Evolutionary conservation across 2,329 filamentous ascomycete species (phyloP).

Genomic region (Fusarium torulosum): DNA sequence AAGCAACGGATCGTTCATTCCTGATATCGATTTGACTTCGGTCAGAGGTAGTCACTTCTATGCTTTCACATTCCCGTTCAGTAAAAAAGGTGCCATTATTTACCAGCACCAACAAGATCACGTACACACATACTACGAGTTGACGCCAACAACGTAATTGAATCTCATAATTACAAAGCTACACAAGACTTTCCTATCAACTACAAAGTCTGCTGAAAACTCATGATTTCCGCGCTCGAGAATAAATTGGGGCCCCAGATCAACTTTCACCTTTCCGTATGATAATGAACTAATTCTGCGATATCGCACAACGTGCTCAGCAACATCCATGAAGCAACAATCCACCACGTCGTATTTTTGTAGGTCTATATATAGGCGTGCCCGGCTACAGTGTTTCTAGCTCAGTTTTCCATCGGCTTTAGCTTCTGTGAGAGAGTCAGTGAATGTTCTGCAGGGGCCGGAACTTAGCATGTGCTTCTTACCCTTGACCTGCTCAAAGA

Average conservation of each 20-base stretch:
- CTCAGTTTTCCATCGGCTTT: conserved; percentile 78
- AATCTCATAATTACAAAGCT: conserved; percentile 4
- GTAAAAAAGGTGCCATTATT: neutral
- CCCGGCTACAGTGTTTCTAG: conserved; percentile 49
- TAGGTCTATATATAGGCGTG: conserved; percentile 25
- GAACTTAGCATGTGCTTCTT: conserved; percentile 42
- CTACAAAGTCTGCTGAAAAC: conserved; percentile 27
- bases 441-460: neutral
- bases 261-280: conserved; percentile 1
- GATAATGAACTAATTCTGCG: conserved; percentile 10
- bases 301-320: conserved; percentile 18
- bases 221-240: conserved; percentile 19
- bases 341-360: conserved; percentile 11
- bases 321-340: conserved; percentile 14
- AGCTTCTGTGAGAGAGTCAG: conserved; percentile 66
- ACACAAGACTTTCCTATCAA: conserved; percentile 34
- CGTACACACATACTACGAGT: neutral
- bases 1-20: too few species aligned
- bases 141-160: neutral
- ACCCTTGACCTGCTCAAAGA: conserved; percentile 96
- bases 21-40: too few species aligned
- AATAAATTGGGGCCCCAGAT: conserved; percentile 31
- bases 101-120: too few species aligned
- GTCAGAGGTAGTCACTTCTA: neutral
- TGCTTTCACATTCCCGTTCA: neutral